Evolutionary conservation across 352 stramenopile species (phyloP).

Genomic region (Pythium pectinolyticum): DNA sequence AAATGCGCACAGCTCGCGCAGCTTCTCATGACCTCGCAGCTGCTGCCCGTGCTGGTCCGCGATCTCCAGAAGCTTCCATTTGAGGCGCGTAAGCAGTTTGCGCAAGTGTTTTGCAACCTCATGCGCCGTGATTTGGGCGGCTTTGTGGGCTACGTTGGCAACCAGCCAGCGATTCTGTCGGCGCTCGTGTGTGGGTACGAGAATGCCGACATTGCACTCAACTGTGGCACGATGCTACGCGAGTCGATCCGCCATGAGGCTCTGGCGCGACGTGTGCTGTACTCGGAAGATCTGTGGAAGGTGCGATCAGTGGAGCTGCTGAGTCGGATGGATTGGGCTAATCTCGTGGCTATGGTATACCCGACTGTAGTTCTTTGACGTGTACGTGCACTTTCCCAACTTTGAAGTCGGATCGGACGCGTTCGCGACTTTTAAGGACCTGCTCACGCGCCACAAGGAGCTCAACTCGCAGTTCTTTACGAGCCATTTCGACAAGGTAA

Average conservation of each 20-base stretch:
- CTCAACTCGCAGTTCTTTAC: constrained; percentile 83
- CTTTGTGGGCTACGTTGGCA: constrained; percentile 60
- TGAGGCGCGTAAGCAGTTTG: constrained; percentile 82
- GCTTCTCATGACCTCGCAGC: no score
- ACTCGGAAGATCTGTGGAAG: no score
- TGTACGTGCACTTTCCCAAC: constrained; percentile 88
- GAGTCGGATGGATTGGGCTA: no score
- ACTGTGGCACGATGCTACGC: constrained; percentile 78
- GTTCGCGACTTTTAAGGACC: constrained; percentile 88
- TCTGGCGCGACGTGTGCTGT: constrained; percentile 52
- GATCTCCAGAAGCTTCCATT: no score
- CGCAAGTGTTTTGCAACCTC: constrained; percentile 74
- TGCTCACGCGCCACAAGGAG: constrained; percentile 88
- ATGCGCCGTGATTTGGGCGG: constrained; percentile 66
- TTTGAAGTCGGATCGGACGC: constrained; percentile 92
- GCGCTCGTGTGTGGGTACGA: constrained; percentile 77
- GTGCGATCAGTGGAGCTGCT: constrained; percentile 67
- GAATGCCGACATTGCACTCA: constrained; percentile 70
- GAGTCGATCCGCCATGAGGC: constrained; percentile 75
- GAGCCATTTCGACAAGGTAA: constrained; percentile 73
- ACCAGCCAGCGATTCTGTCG: constrained; percentile 67
- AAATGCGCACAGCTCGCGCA: no score
- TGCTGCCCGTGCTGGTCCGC: no score
- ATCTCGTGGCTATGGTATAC: no score
- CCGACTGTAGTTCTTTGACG: constrained; percentile 88